Conservation (phyloP, 192 early-diverging fungal genomes). For the Backusella australiensis region DNA sequence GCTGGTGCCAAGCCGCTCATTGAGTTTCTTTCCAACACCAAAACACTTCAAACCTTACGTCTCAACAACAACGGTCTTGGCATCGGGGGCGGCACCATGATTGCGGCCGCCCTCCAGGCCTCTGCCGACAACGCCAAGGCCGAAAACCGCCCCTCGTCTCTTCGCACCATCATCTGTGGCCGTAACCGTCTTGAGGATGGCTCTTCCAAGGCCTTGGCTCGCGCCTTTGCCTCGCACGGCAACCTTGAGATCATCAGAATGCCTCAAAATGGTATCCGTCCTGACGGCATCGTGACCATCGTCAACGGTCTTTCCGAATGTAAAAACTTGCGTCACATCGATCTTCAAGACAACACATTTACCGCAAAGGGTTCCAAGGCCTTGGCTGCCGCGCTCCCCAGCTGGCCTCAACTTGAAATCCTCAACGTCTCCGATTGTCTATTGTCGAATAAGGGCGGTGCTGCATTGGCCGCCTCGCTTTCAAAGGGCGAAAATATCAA, state of each 20-base stretch:
- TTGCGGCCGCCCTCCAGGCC: conserved; percentile 79
- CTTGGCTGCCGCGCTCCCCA: conserved; percentile 70
- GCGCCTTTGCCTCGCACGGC: conserved; percentile 78
- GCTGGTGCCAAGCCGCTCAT: conserved; percentile 88
- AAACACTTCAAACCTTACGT: conserved; percentile 77
- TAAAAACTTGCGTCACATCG: conserved; percentile 67
- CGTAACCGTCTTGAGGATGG: conserved; percentile 93
- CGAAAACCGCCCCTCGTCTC: conserved; percentile 59
- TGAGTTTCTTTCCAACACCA: conserved; percentile 79
- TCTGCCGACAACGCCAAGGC: conserved; percentile 68
- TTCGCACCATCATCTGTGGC: conserved; percentile 84
- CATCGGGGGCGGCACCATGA: conserved; percentile 81
- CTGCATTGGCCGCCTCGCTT: conserved; percentile 64
- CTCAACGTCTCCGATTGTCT: conserved; percentile 94
- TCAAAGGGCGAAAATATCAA: conserved; percentile 50
- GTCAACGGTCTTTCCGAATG: conserved; percentile 66
- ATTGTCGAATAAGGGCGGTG: conserved; percentile 70
- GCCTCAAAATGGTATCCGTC: conserved; percentile 97
- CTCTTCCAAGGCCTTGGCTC: conserved; percentile 70
- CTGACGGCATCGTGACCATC: conserved; percentile 85
- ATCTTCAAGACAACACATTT: conserved; percentile 98
- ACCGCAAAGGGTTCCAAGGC: conserved; percentile 76
- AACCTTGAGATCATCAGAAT: conserved; percentile 81
- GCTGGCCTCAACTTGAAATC: conserved; percentile 74
- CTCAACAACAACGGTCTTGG: conserved; percentile 98